Evolutionary conservation across 768 basidiomycete species (phyloP).

Genomic region (Naganishia vaughanmartiniae): DNA sequence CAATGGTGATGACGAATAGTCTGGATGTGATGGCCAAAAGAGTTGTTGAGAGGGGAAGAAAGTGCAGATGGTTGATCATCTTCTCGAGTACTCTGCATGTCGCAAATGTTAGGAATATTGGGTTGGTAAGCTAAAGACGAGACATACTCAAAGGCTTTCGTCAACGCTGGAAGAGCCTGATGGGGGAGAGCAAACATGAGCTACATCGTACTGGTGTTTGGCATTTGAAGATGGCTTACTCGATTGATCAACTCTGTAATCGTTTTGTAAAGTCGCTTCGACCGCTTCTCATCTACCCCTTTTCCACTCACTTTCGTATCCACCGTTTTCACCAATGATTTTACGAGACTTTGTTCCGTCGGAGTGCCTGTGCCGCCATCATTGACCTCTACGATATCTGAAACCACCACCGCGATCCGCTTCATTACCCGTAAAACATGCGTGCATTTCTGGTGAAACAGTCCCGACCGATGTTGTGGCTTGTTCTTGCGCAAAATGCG

Average conservation of each 20-base stretch:
- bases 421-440: conserved; percentile 19
- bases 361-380: background rate
- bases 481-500: conserved; percentile 16
- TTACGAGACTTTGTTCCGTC: background rate
- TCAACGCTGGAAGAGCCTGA: conserved; percentile 1
- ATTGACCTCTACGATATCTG: background rate
- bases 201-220: background rate
- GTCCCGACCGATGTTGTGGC: conserved; percentile 24
- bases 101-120: background rate
- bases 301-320: background rate
- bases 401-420: conserved; percentile 16
- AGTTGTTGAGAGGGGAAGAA: conserved; percentile 18
- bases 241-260: background rate
- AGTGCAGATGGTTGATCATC: conserved; percentile 30
- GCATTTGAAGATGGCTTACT: background rate
- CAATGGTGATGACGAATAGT: conserved; percentile 19
- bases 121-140: background rate
- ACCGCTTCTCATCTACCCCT: background rate
- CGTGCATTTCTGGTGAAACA: conserved; percentile 20
- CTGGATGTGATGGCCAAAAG: conserved; percentile 22
- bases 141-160: conserved; percentile 5
- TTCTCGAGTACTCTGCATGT: conserved; percentile 11
- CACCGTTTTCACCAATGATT: background rate
- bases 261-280: background rate
- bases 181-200: background rate